Percentiles rank a stretch among this genome's conserved stretches.
These are phyloP conservation scores for Podospora fimiseda DNA, from an alignment of 495 filamentous ascomycete species.

Conservation along the genomic window DNA sequence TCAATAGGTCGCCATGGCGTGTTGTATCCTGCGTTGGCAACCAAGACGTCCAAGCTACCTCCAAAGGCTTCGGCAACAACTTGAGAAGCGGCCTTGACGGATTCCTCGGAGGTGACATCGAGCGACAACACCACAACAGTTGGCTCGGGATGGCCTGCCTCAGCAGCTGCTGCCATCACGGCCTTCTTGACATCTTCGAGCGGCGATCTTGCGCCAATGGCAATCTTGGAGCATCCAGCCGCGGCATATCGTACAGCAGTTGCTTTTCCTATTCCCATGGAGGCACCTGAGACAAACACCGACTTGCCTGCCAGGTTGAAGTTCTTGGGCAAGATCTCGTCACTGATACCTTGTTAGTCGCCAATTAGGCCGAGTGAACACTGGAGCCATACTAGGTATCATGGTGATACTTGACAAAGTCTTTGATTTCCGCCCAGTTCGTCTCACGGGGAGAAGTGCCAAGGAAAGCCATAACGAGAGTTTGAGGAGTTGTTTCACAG, in stretches of 20 bases:
- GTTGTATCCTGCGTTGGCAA: constrained; percentile 41
- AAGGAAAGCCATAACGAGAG: no score
- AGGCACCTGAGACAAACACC: constrained; percentile 51
- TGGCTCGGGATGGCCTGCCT: constrained; percentile 31
- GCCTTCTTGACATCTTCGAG: constrained; percentile 29
- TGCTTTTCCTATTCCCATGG: constrained; percentile 49
- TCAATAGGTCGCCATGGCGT: constrained; percentile 26
- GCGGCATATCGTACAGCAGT: constrained; percentile 43
- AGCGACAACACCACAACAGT: constrained; percentile 34
- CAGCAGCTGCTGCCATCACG: constrained; percentile 24
- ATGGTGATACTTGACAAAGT: no score
- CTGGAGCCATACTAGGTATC: constrained; percentile 40
- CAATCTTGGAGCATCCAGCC: constrained; percentile 37
- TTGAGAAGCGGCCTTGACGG: constrained; percentile 29
- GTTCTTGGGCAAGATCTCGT: no score
- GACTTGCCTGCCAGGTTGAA: constrained; percentile 48
- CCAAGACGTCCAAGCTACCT: constrained; percentile 35
- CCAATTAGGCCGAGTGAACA: constrained; percentile 27
- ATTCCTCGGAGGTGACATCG: constrained; percentile 37
- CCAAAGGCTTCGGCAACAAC: constrained; percentile 25
- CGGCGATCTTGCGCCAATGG: constrained; percentile 37
- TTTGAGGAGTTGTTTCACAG: no score
- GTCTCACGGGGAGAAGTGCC: no score
- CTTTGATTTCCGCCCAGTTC: no score
- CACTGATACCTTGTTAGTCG: no score